Percentiles rank a stretch among this genome's conserved stretches.
phyloP scores from a whole-genome alignment of 495 filamentous ascomycete genomes.

The Penicillium angulare region DNA sequence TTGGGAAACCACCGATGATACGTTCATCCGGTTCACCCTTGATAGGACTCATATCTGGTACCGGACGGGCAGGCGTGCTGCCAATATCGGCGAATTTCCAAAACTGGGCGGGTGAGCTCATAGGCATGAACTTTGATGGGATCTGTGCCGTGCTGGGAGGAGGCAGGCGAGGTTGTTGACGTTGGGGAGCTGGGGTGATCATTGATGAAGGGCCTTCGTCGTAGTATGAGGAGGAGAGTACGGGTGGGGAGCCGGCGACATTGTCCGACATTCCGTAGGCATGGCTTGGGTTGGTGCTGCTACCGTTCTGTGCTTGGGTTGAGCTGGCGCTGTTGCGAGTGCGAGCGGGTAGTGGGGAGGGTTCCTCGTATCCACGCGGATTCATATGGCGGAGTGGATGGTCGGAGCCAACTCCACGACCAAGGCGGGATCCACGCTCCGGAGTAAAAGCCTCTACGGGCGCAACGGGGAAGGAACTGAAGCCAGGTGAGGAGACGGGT shows the following conservation, averaged over 20 bases:
- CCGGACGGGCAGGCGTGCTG: constrained; percentile 71
- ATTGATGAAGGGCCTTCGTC: constrained; percentile 57
- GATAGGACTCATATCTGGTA: constrained; percentile 60
- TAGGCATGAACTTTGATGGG: constrained; percentile 92
- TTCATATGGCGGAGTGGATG: constrained; percentile 36
- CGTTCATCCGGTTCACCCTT: constrained; percentile 48
- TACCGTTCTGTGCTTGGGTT: constrained; percentile 37
- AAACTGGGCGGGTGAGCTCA: constrained; percentile 94
- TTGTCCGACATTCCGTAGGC: constrained; percentile 59
- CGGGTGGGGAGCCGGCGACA: constrained; percentile 63
- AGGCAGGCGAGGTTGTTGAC: constrained; percentile 78
- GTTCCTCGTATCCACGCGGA: constrained; percentile 52
- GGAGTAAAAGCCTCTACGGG: constrained; percentile 49
- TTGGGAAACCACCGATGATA: constrained; percentile 55
- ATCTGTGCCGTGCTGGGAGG: constrained; percentile 87
- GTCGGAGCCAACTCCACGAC: constrained; percentile 33
- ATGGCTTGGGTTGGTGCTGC: constrained; percentile 49
- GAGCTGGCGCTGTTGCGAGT: constrained; percentile 36
- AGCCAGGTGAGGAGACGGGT: constrained; percentile 45
- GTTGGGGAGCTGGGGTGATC: constrained; percentile 81
- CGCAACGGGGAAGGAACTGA: constrained; percentile 47
- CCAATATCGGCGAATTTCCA: constrained; percentile 78
- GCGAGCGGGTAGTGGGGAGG: constrained; percentile 52
- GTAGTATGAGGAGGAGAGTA: constrained; percentile 64
- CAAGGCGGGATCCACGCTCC: constrained; percentile 42